Evolutionary conservation across 768 basidiomycete species (phyloP).

Genomic region (Podaxis sp.): DNA sequence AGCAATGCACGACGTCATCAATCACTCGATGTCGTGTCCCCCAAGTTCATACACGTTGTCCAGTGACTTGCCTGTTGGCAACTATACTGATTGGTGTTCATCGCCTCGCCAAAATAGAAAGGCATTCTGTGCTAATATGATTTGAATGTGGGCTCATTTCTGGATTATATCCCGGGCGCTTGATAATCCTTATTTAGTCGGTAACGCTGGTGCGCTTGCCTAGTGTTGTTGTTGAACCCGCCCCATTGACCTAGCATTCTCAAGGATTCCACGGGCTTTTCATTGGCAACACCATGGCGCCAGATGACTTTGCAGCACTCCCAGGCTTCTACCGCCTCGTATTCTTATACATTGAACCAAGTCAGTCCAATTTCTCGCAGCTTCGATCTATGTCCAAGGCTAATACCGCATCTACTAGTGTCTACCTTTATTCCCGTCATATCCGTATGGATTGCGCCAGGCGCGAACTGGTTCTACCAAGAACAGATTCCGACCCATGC

Average conservation of each 20-base stretch:
- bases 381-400: neutral
- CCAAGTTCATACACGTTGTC: neutral
- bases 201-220: neutral
- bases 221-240: neutral
- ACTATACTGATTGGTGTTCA: no score
- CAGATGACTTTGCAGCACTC: constrained; percentile 51
- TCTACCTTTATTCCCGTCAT: constrained; percentile 37
- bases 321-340: constrained; percentile 61
- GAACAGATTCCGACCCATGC: constrained; percentile 56
- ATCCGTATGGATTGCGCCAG: constrained; percentile 54
- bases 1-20: neutral
- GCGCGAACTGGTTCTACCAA: constrained; percentile 66
- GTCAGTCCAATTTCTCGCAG: constrained; percentile 31
- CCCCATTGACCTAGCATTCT: neutral
- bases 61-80: neutral
- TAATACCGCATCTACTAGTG: constrained; percentile 22
- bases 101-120: no score
- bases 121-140: neutral
- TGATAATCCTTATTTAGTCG: neutral
- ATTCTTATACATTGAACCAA: constrained; percentile 67
- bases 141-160: neutral
- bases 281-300: constrained; percentile 11
- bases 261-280: neutral
- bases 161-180: neutral
- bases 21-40: neutral